These are phyloP conservation scores for Leccinum aurantiacum DNA, from an alignment of 768 basidiomycete genomes.

Conservation along the genomic window DNA sequence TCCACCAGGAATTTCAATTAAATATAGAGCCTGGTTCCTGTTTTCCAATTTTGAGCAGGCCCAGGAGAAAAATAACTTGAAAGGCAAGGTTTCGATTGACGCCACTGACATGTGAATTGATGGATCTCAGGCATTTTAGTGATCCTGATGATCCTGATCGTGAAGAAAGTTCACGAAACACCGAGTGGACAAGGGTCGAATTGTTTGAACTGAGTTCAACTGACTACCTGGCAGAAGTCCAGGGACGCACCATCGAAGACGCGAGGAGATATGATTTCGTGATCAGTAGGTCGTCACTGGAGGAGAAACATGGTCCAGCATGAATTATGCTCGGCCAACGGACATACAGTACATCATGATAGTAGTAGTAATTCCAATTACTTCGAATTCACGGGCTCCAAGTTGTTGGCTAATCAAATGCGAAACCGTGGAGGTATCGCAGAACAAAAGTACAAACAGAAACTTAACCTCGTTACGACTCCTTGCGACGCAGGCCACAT, in stretches of 20 bases:
- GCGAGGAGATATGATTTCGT: neutral
- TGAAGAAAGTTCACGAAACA: neutral
- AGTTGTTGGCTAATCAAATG: slow-evolving; percentile 2
- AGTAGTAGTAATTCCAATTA: neutral
- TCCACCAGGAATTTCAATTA: neutral
- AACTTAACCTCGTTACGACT: slow-evolving; percentile 4
- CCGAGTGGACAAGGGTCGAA: neutral
- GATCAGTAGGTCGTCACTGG: neutral
- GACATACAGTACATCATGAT: neutral
- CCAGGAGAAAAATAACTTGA: neutral
- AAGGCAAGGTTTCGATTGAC: neutral
- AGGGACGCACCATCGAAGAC: neutral
- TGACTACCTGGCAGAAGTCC: neutral
- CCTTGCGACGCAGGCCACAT: slow-evolving; percentile 1
- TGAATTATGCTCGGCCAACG: neutral
- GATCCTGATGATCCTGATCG: neutral
- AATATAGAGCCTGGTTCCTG: neutral
- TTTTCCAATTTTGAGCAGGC: neutral
- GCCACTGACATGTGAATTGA: neutral
- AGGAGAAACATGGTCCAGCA: neutral
- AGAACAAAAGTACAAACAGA: slow-evolving; percentile 14
- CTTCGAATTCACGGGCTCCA: neutral
- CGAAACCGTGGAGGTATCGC: slow-evolving; percentile 11
- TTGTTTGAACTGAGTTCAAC: neutral
- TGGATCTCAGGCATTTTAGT: neutral